phyloP scores from a whole-genome alignment of 345 rosid genomes.

The Excoecaria cochinchinensis region DNA sequence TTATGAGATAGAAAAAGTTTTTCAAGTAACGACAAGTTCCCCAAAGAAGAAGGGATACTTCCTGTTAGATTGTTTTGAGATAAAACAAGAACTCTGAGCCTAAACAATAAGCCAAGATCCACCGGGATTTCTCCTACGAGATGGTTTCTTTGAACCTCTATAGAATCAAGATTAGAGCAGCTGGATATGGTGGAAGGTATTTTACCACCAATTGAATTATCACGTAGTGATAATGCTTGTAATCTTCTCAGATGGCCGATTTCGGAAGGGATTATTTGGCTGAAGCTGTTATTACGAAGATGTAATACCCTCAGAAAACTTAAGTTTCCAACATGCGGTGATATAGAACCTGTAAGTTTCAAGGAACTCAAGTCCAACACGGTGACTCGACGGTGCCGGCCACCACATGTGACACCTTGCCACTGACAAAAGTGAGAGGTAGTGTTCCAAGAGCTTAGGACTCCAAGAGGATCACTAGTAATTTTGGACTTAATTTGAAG shows the following conservation, averaged over 20 bases:
- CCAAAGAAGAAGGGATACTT: neutral
- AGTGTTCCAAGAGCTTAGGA: too few relatives aligned
- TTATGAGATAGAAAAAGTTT: neutral
- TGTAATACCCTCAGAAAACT: conserved; percentile 6
- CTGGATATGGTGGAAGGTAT: conserved; percentile 22
- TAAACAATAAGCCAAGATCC: neutral
- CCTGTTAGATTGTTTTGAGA: neutral
- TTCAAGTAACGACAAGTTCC: conserved; percentile 8
- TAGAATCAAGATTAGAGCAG: neutral
- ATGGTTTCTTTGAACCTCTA: neutral
- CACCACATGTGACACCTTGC: neutral
- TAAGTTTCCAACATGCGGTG: conserved; percentile 21
- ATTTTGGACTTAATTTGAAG: too few relatives aligned
- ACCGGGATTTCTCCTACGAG: conserved; percentile 12
- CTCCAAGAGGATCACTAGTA: too few relatives aligned
- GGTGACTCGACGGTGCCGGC: neutral
- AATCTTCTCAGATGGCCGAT: conserved; percentile 11
- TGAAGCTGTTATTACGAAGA: conserved; percentile 3
- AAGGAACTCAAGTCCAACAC: neutral
- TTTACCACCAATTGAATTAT: conserved; percentile 8
- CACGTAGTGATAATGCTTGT: neutral
- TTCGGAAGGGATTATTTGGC: conserved; percentile 8
- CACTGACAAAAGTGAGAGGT: neutral
- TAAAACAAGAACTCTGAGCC: neutral
- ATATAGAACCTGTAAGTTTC: neutral